Evolutionary conservation across 2,329 filamentous ascomycete genomes (phyloP), one percentile per base, ranked within the genome.

Genomic region (Diplodia sapinea): DNA sequence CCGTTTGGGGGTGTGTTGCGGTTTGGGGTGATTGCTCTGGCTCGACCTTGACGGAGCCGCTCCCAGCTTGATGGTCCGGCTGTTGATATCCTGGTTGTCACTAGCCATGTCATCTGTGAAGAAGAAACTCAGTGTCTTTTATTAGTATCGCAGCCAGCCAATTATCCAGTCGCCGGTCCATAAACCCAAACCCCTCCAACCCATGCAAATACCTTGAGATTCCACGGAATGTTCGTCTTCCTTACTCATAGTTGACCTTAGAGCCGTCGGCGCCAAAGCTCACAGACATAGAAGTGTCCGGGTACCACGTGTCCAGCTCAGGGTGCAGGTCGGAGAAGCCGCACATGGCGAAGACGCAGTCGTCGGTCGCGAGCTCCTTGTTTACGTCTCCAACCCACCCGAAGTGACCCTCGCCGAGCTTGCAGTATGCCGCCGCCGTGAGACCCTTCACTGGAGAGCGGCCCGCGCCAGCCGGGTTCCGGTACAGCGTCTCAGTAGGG

Each of bases 261-360:
- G 11, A 29, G 36, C 38, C 23, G n/a, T 23, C 26, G 36, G 55
- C 36, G 2, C 56, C 40, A 4, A 33, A 9, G 23, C 11, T n/a
- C 23, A 49, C 5, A 1, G 23, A 31, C 15, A 62, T 4, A 17
- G 11, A 38, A 11, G 43, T 51, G 29, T 62, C 57, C 8, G 57
- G 43, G 17, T 36, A 36, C 11, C 17, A 38, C 11, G 29, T 7
- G 12, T 62, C 57, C 26, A 62, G 43, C 17, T 8, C 12, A 2
- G 40, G 43, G 23, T 38, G 17, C 26, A 62, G 17, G 7, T 50
- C 6, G 11, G 43, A 33, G 17, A 62, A 62, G 31, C 57, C 57
- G 29, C 43, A 51, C 57, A 62, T 62, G 17, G 57, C 57, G n/a
- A 36, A 62, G 9, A 26, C 57, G 17, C 9, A 20, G 17, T 62